phyloP scores from a whole-genome alignment of 208 protist genomes.

The Herpetomonas tarakana region DNA sequence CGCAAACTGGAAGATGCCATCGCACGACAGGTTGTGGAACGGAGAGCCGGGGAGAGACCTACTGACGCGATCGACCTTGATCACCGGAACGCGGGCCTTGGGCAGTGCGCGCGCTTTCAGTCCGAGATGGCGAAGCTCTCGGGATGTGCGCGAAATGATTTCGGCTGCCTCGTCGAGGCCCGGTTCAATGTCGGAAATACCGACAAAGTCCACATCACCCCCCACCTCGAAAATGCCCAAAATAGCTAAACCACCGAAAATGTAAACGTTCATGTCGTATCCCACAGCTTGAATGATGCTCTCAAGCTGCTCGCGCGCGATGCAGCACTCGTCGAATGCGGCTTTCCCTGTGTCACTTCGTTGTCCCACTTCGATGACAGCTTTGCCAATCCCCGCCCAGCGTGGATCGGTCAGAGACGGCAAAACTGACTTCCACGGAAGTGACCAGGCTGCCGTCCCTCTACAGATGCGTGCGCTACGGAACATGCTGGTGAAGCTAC shows the following conservation, averaged over 20 bases:
- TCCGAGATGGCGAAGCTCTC: conserved; percentile 74
- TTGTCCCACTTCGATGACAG: conserved; percentile 50
- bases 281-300: conserved; percentile 70
- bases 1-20: conserved; percentile 85
- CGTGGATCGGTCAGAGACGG: conserved; percentile 23
- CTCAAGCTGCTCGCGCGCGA: conserved; percentile 77
- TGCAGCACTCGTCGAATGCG: conserved; percentile 81
- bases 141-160: conserved; percentile 59
- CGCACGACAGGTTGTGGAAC: conserved; percentile 60
- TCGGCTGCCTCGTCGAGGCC: conserved; percentile 70
- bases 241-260: conserved; percentile 85
- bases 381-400: conserved; percentile 59
- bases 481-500: too few relatives aligned
- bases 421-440: conserved; percentile 62
- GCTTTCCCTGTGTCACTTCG: conserved; percentile 71
- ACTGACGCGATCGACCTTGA: conserved; percentile 81
- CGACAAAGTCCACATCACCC: conserved; percentile 89
- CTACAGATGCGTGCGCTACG: not conserved
- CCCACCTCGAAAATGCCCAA: conserved; percentile 77
- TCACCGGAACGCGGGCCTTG: conserved; percentile 79
- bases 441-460: conserved; percentile 12
- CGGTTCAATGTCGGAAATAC: conserved; percentile 82
- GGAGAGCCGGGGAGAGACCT: conserved; percentile 72
- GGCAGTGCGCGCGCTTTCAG: conserved; percentile 60
- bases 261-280: conserved; percentile 84